These are phyloP conservation scores for Delitschia confertaspora DNA, from an alignment of 495 filamentous ascomycete species.

Conservation along the genomic window DNA sequence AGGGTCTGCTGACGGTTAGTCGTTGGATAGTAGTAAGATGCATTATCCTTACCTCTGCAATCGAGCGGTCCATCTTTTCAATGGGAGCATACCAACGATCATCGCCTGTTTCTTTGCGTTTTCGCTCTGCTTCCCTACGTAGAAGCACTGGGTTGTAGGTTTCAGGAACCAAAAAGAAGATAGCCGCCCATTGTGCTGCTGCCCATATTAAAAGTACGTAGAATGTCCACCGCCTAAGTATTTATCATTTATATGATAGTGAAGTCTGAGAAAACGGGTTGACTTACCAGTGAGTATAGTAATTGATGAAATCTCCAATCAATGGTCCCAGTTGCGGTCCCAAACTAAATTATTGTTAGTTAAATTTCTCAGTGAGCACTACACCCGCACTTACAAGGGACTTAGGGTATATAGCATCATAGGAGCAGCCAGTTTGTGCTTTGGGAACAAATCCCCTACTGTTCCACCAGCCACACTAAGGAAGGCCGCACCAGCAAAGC, in stretches of 20 bases:
- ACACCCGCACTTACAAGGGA: too few species aligned
- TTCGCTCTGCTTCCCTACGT: slow-evolving; percentile 56
- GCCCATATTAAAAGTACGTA: slow-evolving; percentile 81
- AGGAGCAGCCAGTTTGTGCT: not conserved
- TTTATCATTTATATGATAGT: too few species aligned
- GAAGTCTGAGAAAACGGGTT: too few species aligned
- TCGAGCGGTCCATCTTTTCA: slow-evolving; percentile 63
- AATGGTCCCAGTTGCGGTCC: slow-evolving; percentile 48
- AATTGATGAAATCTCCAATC: slow-evolving; percentile 68
- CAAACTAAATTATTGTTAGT: slow-evolving; percentile 29
- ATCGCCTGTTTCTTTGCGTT: slow-evolving; percentile 72
- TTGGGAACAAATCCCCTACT: slow-evolving; percentile 66
- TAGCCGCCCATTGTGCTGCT: slow-evolving; percentile 46
- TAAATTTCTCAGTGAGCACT: not conserved
- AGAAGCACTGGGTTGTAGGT: slow-evolving; percentile 76
- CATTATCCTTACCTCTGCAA: slow-evolving; percentile 31
- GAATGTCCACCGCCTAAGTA: slow-evolving; percentile 63
- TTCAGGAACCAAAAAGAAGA: slow-evolving; percentile 72
- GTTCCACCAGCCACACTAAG: slow-evolving; percentile 82
- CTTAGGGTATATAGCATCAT: not conserved
- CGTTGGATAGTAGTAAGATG: not conserved
- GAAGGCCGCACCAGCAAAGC: slow-evolving; percentile 77
- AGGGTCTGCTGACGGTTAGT: slow-evolving; percentile 46
- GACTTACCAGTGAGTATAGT: slow-evolving; percentile 53
- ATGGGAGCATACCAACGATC: slow-evolving; percentile 67